Evolutionary conservation across 2,329 filamentous ascomycete genomes (phyloP).

Genomic region (Penicillium italicum): DNA sequence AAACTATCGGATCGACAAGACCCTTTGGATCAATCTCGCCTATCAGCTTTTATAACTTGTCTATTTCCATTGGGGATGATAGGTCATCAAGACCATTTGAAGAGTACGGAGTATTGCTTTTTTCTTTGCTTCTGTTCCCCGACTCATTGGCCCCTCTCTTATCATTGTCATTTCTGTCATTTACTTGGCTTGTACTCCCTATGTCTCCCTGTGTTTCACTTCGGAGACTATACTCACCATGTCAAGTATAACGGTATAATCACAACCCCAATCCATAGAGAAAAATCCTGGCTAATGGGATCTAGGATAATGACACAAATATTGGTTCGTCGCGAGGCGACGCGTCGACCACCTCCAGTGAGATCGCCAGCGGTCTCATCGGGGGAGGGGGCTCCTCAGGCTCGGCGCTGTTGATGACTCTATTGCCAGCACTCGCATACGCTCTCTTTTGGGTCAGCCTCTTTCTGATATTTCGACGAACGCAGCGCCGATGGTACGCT

Average conservation of each 20-base stretch:
- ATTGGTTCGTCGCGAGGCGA: slow-evolving; percentile 41
- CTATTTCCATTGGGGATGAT: slow-evolving; percentile 21
- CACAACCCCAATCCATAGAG: background rate
- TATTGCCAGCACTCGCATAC: slow-evolving; percentile 47
- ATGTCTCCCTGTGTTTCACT: background rate
- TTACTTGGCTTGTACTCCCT: slow-evolving; percentile 5
- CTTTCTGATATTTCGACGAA: slow-evolving; percentile 48
- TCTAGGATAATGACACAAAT: slow-evolving; percentile 42
- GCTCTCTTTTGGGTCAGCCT: slow-evolving; percentile 43
- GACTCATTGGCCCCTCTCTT: background rate
- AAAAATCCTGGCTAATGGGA: background rate
- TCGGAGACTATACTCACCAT: slow-evolving; percentile 11
- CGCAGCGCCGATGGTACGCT: slow-evolving; percentile 46
- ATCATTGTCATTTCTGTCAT: background rate
- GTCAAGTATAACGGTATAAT: slow-evolving; percentile 15
- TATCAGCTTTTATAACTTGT: slow-evolving; percentile 12
- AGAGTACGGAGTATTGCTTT: slow-evolving; percentile 10
- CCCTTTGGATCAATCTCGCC: slow-evolving; percentile 14
- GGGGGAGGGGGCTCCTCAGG: slow-evolving; percentile 47
- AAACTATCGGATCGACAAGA: slow-evolving; percentile 20
- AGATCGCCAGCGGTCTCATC: slow-evolving; percentile 30
- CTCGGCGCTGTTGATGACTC: slow-evolving; percentile 48
- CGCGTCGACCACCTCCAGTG: slow-evolving; percentile 34
- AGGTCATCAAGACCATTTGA: slow-evolving; percentile 21
- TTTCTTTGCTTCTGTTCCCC: slow-evolving; percentile 3